phyloP scores from a whole-genome alignment of 257 asterid species.

The Henckelia pumila region DNA sequence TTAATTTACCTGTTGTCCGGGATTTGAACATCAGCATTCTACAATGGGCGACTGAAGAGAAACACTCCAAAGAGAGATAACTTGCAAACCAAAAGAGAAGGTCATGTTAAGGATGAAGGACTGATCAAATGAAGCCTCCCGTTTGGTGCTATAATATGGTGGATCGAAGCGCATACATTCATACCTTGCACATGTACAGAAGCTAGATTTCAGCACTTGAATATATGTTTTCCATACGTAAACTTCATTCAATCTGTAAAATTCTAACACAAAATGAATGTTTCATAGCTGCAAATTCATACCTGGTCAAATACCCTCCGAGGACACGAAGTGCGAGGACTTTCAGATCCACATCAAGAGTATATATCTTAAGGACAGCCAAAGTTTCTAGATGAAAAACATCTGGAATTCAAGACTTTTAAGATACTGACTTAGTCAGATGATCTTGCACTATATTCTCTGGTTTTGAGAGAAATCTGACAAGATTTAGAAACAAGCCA shows the following conservation, averaged over 20 bases:
- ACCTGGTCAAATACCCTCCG: not conserved
- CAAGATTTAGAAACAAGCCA: not conserved
- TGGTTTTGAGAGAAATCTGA: too few species aligned
- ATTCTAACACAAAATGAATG: not conserved
- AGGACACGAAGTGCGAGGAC: not conserved
- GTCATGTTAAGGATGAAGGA: not conserved
- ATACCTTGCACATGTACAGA: not conserved
- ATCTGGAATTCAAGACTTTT: not conserved
- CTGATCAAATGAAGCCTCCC: not conserved
- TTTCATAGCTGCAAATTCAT: not conserved
- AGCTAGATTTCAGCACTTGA: not conserved
- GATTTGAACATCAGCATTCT: not conserved
- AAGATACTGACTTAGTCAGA: not conserved
- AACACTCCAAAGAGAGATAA: not conserved
- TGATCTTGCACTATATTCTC: not conserved
- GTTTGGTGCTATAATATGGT: not conserved
- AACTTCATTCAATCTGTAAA: not conserved
- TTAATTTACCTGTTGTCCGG: not conserved
- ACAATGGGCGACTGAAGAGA: not conserved
- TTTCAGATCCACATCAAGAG: not conserved
- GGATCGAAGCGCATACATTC: too few species aligned
- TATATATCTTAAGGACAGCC: not conserved
- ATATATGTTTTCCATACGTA: not conserved
- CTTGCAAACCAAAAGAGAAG: not conserved
- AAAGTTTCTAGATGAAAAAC: not conserved